Conservation (phyloP, 768 basidiomycete genomes). For the Pseudohyphozyma bogoriensis region DNA sequence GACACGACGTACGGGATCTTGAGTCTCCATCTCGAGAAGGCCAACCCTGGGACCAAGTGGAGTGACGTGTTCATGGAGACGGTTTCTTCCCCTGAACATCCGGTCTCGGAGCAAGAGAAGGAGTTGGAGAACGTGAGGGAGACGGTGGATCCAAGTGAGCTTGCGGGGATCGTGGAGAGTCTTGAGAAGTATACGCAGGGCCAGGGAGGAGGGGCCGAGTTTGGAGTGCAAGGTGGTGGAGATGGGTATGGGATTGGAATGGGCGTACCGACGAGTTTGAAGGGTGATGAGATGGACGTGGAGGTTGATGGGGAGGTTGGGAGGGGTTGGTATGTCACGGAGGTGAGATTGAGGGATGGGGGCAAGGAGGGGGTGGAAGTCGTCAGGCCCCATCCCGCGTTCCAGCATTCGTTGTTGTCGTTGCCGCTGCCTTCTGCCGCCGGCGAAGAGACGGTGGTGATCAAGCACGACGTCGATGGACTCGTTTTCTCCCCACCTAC, state of each 20-base stretch:
- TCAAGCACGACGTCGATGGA: constrained; percentile 67
- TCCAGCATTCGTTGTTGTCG: constrained; percentile 47
- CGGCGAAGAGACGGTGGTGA: constrained; percentile 44
- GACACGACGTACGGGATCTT: constrained; percentile 51
- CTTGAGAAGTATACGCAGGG: constrained; percentile 76
- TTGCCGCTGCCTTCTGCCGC: constrained; percentile 49
- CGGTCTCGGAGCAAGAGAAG: constrained; percentile 31
- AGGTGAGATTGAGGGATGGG: constrained; percentile 51
- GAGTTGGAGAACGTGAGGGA: constrained; percentile 55
- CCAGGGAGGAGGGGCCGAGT: constrained; percentile 45
- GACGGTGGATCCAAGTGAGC: constrained; percentile 74
- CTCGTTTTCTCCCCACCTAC: constrained; percentile 45
- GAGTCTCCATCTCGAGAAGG: constrained; percentile 77
- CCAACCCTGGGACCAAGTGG: constrained; percentile 74
- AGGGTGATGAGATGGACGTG: constrained; percentile 81
- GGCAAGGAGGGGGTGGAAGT: constrained; percentile 37
- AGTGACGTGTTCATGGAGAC: constrained; percentile 59
- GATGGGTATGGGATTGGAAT: constrained; percentile 49
- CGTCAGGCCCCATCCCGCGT: constrained; percentile 5
- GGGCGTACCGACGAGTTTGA: constrained; percentile 52
- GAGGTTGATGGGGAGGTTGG: constrained; percentile 74
- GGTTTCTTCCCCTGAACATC: too few species aligned
- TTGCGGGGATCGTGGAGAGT: constrained; percentile 64
- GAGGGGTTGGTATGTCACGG: constrained; percentile 51
- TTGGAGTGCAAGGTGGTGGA: constrained; percentile 51